Evolutionary conservation across 768 basidiomycete species (phyloP).

Genomic region (Suillus fuscotomentosus): DNA sequence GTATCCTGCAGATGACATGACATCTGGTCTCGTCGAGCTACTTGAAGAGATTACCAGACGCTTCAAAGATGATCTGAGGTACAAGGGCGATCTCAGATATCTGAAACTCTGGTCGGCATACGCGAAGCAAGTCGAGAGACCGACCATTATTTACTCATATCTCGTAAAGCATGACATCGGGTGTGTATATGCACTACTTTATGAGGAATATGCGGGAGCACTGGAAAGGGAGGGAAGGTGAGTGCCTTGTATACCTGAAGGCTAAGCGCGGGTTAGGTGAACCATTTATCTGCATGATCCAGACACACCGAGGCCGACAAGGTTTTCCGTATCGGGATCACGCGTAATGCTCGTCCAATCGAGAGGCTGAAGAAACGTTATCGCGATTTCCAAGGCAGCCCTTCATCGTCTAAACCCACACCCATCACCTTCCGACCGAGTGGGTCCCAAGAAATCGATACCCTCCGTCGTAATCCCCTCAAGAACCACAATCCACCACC

Average conservation of each 20-base stretch:
- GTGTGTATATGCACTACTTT: slow-evolving; percentile 72
- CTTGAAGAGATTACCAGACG: slow-evolving; percentile 81
- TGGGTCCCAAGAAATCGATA: slow-evolving; percentile 26
- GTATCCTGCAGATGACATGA: slow-evolving; percentile 66
- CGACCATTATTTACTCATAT: slow-evolving; percentile 68
- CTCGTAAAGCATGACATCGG: slow-evolving; percentile 75
- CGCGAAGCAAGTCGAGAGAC: slow-evolving; percentile 73
- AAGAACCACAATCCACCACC: slow-evolving; percentile 33
- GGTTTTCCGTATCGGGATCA: slow-evolving; percentile 80
- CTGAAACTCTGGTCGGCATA: slow-evolving; percentile 91
- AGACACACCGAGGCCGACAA: slow-evolving; percentile 79
- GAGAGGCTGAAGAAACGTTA: slow-evolving; percentile 83
- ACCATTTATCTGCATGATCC: slow-evolving; percentile 6
- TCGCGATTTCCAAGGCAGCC: slow-evolving; percentile 70
- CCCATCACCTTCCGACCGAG: slow-evolving; percentile 23
- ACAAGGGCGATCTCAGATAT: slow-evolving; percentile 87
- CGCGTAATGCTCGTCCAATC: slow-evolving; percentile 75
- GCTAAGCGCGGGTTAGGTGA: background rate
- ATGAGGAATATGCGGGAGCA: slow-evolving; percentile 86
- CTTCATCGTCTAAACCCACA: slow-evolving; percentile 27
- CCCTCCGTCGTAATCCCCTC: slow-evolving; percentile 35
- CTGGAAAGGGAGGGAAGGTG: slow-evolving; percentile 80
- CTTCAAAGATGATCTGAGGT: slow-evolving; percentile 81
- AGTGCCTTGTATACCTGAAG: slow-evolving; percentile 26
- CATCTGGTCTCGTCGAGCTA: slow-evolving; percentile 75